These are phyloP conservation scores for Saccharomyces kudriavzevii DNA, from an alignment of 805 yeast species.

Conservation along the genomic window DNA sequence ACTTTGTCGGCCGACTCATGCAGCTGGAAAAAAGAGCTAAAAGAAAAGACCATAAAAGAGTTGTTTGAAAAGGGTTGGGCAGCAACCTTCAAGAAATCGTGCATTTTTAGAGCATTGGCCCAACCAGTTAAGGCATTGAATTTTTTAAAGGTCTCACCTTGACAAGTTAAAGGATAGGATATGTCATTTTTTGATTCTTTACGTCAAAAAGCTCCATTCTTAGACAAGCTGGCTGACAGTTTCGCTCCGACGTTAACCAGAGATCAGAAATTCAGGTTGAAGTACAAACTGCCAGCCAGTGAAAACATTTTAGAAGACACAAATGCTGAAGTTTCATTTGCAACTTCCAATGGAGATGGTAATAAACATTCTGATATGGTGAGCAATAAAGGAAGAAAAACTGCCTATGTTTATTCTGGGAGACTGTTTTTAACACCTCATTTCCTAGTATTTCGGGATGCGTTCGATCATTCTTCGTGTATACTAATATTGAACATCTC, in stretches of 20 bases:
- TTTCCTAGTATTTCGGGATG: conserved; percentile 66
- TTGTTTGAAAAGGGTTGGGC: not conserved
- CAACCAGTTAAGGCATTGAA: not conserved
- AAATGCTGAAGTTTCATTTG: conserved; percentile 51
- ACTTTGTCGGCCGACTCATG: not conserved
- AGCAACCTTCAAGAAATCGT: not conserved
- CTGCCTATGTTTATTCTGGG: conserved; percentile 46
- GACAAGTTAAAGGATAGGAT: not conserved
- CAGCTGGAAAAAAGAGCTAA: not conserved
- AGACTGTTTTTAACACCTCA: conserved; percentile 64
- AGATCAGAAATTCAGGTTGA: conserved; percentile 63
- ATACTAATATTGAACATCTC: conserved; percentile 65
- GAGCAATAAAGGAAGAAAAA: conserved; percentile 3
- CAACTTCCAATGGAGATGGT: conserved; percentile 18
- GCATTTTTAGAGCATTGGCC: not conserved
- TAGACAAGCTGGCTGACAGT: conserved; percentile 33
- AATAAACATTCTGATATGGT: conserved; percentile 8
- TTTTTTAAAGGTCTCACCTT: not conserved
- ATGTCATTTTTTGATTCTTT: conserved; percentile 43
- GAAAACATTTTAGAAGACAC: conserved; percentile 60
- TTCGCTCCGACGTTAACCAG: conserved; percentile 40
- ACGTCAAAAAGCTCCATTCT: conserved; percentile 40
- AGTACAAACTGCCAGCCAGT: conserved; percentile 61
- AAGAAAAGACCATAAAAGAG: not conserved
- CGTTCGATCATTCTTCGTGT: conserved; percentile 60